Percentiles rank a stretch among this genome's conserved stretches.
Conservation (phyloP, 441 rosid genomes). For the Daphne laureola region DNA sequence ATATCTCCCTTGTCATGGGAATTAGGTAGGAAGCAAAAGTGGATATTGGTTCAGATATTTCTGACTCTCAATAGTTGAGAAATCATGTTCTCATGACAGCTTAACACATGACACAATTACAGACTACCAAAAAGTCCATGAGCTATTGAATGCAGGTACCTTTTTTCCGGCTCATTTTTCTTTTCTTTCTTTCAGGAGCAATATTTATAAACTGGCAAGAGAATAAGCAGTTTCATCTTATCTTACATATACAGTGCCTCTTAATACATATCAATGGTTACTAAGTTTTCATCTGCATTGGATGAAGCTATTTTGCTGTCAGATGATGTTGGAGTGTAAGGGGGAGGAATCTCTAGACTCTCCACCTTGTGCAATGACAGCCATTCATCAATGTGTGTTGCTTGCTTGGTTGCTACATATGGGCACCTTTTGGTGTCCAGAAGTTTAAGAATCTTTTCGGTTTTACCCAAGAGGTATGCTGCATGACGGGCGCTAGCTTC, state of each 20-base stretch:
- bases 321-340: conserved; percentile 10
- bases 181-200: too few relatives aligned
- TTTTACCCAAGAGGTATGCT: conserved; percentile 55
- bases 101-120: too few relatives aligned
- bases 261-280: conserved; percentile 24
- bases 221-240: conserved; percentile 6
- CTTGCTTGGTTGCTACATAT: conserved; percentile 28
- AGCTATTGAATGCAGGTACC: too few relatives aligned
- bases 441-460: conserved; percentile 42
- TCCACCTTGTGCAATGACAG: conserved; percentile 24
- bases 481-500: conserved; percentile 47
- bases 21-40: neutral
- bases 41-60: neutral
- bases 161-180: too few relatives aligned
- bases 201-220: neutral
- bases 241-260: conserved; percentile 9
- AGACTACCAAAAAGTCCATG: too few relatives aligned
- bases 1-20: neutral
- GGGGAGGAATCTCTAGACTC: conserved; percentile 8
- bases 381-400: conserved; percentile 56
- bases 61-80: too few relatives aligned
- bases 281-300: conserved; percentile 20
- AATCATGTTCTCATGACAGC: too few relatives aligned
- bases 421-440: conserved; percentile 34
- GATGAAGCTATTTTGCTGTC: conserved; percentile 14